Evolutionary conservation across 1,284 basidiomycete genomes (phyloP).

Genomic region (Marasmius oreades): DNA sequence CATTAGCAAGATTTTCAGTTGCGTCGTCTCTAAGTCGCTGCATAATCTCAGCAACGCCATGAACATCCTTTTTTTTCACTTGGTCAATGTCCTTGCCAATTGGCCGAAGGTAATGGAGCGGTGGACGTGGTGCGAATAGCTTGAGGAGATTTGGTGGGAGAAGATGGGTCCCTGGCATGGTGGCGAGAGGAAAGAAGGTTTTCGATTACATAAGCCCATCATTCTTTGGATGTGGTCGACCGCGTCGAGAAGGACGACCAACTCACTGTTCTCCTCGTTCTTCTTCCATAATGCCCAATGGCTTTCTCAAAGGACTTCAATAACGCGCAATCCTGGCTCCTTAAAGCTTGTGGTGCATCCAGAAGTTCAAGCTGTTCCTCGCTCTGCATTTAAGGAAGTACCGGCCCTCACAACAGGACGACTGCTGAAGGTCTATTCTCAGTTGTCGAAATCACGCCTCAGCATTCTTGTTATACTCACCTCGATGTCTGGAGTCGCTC

Average conservation of each 20-base stretch:
- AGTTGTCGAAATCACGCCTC: conserved; percentile 87
- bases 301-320: conserved; percentile 20
- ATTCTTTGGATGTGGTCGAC: conserved; percentile 6
- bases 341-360: conserved; percentile 14
- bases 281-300: conserved; percentile 58
- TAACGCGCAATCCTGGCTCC: conserved; percentile 14
- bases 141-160: conserved; percentile 92
- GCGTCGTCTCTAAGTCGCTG: conserved; percentile 73
- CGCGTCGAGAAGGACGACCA: conserved; percentile 2
- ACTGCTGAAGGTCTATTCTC: conserved; percentile 69
- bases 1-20: conserved; percentile 57
- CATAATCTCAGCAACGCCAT: conserved; percentile 73
- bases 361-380: conserved; percentile 16
- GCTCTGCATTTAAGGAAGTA: conserved; percentile 27
- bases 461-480: conserved; percentile 89
- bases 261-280: conserved; percentile 44
- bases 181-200: conserved; percentile 5
- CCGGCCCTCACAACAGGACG: conserved; percentile 44
- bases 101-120: conserved; percentile 81
- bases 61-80: conserved; percentile 65
- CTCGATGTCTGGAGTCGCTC: conserved; percentile 89
- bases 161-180: conserved; percentile 81
- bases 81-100: conserved; percentile 80
- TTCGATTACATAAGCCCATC: not conserved
- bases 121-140: conserved; percentile 90